phyloP scores from a whole-genome alignment of 140 eudicot species.

The Flaveria floridana region DNA sequence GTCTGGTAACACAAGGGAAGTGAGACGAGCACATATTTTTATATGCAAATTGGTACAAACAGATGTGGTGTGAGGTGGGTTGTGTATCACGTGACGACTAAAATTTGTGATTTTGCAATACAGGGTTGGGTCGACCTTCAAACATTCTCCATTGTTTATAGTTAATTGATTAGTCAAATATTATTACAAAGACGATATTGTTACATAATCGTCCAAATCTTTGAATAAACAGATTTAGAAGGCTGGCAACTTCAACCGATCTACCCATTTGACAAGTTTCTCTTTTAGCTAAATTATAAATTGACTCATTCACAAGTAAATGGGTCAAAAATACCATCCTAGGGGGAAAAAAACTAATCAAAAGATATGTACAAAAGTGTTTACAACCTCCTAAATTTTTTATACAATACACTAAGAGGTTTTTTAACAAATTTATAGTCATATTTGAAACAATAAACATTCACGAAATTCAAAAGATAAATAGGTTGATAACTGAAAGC shows the following conservation, averaged over 20 bases:
- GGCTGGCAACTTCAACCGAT: neutral
- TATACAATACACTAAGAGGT: neutral
- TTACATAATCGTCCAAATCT: neutral
- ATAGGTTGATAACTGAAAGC: neutral
- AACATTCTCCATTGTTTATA: neutral
- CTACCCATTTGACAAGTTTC: neutral
- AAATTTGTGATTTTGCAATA: neutral
- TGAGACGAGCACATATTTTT: neutral
- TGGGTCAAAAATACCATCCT: neutral
- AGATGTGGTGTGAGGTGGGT: neutral
- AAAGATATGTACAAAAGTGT: neutral
- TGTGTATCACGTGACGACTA: constrained; percentile 3
- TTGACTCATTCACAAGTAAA: neutral
- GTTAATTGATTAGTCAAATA: neutral
- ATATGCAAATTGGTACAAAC: neutral
- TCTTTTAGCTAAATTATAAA: neutral
- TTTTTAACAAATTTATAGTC: neutral
- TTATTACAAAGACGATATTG: neutral
- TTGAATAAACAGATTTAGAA: neutral
- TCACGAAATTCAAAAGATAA: neutral
- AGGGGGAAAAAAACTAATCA: neutral
- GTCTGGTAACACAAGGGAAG: constrained; percentile 41
- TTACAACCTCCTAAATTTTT: neutral
- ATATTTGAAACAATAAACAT: neutral
- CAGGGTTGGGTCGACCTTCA: neutral